phyloP scores from a whole-genome alignment of 129 eudicot species.

The Pittosporum tobira region DNA sequence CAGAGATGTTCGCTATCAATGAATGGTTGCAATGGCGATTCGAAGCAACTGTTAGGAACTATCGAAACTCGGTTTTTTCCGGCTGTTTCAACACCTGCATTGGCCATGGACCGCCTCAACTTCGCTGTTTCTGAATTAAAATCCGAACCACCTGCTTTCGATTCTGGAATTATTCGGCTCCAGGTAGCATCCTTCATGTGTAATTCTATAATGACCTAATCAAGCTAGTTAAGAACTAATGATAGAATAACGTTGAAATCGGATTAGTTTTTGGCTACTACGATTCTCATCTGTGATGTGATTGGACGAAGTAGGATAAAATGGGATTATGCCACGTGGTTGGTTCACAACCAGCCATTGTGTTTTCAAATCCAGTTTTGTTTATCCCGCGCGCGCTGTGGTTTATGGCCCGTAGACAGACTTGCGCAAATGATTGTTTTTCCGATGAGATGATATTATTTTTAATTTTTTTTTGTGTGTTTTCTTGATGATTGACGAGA shows the following conservation, averaged over 20 bases:
- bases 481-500: too few species aligned
- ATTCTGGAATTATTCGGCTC: conserved; percentile 73
- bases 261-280: too few species aligned
- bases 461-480: too few species aligned
- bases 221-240: not conserved
- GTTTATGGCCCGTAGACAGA: too few species aligned
- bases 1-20: conserved; percentile 58
- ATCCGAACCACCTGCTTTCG: conserved; percentile 29
- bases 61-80: conserved; percentile 63
- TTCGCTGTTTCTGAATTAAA: conserved; percentile 47
- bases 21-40: conserved; percentile 70
- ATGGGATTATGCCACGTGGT: conserved; percentile 32
- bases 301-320: not conserved
- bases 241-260: not conserved
- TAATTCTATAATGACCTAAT: too few species aligned
- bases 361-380: too few species aligned
- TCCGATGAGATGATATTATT: too few species aligned
- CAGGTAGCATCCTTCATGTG: too few species aligned
- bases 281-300: conserved; percentile 4
- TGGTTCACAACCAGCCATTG: conserved; percentile 20
- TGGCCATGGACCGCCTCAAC: conserved; percentile 65
- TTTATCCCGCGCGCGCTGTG: too few species aligned
- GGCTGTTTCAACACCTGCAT: conserved; percentile 42
- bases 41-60: conserved; percentile 44
- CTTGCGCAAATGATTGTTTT: too few species aligned